phyloP scores from a whole-genome alignment of 257 asterid species.

The Jaltomata sinuosa region DNA sequence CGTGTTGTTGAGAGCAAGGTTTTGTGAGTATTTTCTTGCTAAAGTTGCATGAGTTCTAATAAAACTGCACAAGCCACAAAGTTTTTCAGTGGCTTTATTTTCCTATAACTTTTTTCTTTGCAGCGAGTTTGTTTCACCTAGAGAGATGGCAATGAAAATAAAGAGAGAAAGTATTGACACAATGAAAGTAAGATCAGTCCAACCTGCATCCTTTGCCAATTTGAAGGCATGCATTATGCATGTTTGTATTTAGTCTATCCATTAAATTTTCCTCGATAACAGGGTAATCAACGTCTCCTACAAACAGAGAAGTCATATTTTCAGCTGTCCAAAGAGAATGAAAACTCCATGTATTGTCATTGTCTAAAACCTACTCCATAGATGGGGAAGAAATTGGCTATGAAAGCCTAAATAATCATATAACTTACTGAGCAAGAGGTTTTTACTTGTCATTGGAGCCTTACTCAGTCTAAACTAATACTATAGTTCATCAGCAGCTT shows the following conservation, averaged over 20 bases:
- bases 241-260: slow-evolving; percentile 65
- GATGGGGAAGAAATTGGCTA: neutral
- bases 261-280: slow-evolving; percentile 65
- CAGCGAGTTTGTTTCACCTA: neutral
- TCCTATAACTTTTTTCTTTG: neutral
- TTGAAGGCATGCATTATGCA: slow-evolving; percentile 68
- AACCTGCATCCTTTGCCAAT: slow-evolving; percentile 66
- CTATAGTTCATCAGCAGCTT: neutral
- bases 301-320: neutral
- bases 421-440: neutral
- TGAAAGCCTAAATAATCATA: neutral
- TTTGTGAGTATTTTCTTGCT: neutral
- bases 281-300: slow-evolving; percentile 54
- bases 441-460: neutral
- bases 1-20: neutral
- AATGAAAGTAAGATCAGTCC: neutral
- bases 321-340: neutral
- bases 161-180: neutral
- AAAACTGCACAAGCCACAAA: neutral
- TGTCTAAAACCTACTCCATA: neutral
- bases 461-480: neutral
- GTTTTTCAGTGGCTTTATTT: neutral
- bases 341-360: neutral
- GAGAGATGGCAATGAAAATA: neutral
- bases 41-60: neutral